These are phyloP conservation scores for Leptodontidium sp. DNA, from an alignment of 2,329 filamentous ascomycete species.

Conservation along the genomic window DNA sequence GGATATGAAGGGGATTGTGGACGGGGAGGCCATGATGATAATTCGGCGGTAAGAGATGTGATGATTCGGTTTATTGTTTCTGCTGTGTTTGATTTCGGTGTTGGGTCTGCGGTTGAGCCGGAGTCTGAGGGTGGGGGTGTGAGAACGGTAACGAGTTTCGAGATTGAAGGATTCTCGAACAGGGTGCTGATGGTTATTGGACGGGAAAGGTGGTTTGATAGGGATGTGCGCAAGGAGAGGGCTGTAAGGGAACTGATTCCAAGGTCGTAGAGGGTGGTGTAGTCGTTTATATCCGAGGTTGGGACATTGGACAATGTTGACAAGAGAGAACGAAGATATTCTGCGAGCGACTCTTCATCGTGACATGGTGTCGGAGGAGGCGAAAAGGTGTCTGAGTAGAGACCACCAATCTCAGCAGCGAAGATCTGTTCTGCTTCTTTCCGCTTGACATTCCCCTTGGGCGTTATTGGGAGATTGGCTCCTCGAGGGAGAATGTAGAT, in stretches of 20 bases:
- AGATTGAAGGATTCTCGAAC: slow-evolving; percentile 44
- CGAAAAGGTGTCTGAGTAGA: slow-evolving; percentile 33
- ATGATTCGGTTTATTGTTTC: slow-evolving; percentile 39
- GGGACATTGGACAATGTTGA: slow-evolving; percentile 33
- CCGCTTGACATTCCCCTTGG: slow-evolving; percentile 46
- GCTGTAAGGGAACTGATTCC: slow-evolving; percentile 43
- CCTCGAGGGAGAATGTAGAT: slow-evolving; percentile 41
- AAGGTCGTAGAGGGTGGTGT: slow-evolving; percentile 41
- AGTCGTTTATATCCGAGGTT: slow-evolving; percentile 33
- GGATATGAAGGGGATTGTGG: slow-evolving; percentile 17
- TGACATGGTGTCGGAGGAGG: slow-evolving; percentile 3
- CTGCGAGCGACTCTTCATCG: slow-evolving; percentile 28
- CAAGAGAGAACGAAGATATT: slow-evolving; percentile 37
- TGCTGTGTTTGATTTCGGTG: slow-evolving; percentile 20
- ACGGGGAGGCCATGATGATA: slow-evolving; percentile 37
- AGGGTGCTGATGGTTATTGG: slow-evolving; percentile 44
- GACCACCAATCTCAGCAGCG: slow-evolving; percentile 36
- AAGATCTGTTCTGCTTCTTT: slow-evolving; percentile 44
- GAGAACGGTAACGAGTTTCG: slow-evolving; percentile 36
- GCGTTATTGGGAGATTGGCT: slow-evolving; percentile 42
- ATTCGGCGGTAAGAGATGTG: slow-evolving; percentile 38
- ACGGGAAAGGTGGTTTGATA: slow-evolving; percentile 38
- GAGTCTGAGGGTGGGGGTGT: slow-evolving; percentile 19
- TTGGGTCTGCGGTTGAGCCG: background rate
- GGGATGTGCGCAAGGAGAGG: slow-evolving; percentile 38